phyloP scores from a whole-genome alignment of 2,329 filamentous ascomycete genomes.

The Chaetomium olivaceum region DNA sequence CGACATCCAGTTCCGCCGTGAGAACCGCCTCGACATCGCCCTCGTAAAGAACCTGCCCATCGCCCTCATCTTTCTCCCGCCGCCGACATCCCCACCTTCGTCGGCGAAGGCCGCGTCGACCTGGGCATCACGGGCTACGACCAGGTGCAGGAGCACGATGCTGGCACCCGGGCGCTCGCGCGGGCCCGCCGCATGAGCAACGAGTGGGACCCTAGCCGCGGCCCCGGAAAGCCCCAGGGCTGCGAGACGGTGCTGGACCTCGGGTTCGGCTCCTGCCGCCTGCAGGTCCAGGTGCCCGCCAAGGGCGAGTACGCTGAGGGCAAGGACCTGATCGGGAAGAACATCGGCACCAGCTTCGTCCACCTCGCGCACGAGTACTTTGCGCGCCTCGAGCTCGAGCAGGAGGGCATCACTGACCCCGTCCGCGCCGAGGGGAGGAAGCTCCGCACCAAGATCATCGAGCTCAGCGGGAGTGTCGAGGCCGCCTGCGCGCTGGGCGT shows the following conservation, averaged over 20 bases:
- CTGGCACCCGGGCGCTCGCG: slow-evolving; percentile 53
- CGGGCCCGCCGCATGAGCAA: slow-evolving; percentile 52
- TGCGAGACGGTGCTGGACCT: slow-evolving; percentile 89
- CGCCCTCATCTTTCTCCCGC: slow-evolving; percentile 96
- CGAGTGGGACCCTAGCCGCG: slow-evolving; percentile 44
- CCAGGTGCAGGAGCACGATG: slow-evolving; percentile 88
- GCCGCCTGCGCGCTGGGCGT: slow-evolving; percentile 94
- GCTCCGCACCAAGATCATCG: slow-evolving; percentile 84
- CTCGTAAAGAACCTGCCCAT: slow-evolving; percentile 96
- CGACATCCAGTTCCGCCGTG: slow-evolving; percentile 94
- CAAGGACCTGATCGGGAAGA: slow-evolving; percentile 83
- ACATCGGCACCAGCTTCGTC: slow-evolving; percentile 94
- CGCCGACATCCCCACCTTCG: slow-evolving; percentile 95
- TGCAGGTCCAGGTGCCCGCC: slow-evolving; percentile 95
- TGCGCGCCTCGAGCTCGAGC: slow-evolving; percentile 66
- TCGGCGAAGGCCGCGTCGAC: slow-evolving; percentile 90
- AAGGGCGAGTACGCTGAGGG: slow-evolving; percentile 72
- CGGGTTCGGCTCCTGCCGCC: slow-evolving; percentile 84
- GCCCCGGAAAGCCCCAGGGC: slow-evolving; percentile 51
- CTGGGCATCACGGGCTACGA: slow-evolving; percentile 93
- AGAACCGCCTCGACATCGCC: slow-evolving; percentile 93
- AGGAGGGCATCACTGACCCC: slow-evolving; percentile 43
- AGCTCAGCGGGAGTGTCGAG: slow-evolving; percentile 94
- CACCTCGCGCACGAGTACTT: slow-evolving; percentile 83
- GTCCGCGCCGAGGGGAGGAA: slow-evolving; percentile 47